Conservation (phyloP, 2,329 filamentous ascomycete species). For the Thermoascus crustaceus region DNA sequence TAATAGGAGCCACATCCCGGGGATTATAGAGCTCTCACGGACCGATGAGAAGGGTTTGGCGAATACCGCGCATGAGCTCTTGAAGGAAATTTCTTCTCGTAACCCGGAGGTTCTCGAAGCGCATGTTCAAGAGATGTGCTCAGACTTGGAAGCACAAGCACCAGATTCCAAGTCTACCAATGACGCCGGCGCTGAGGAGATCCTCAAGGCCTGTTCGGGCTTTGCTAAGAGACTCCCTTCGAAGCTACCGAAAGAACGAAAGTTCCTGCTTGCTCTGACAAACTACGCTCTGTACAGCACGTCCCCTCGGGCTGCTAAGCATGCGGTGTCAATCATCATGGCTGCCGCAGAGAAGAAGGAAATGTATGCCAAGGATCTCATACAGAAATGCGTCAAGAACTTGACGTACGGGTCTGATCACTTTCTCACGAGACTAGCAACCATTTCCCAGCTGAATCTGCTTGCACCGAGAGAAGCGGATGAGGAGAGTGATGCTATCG, state of each 20-base stretch:
- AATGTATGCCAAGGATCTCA: constrained; percentile 74
- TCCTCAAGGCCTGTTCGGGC: constrained; percentile 85
- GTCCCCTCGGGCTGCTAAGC: constrained; percentile 78
- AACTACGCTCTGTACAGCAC: constrained; percentile 75
- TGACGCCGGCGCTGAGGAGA: constrained; percentile 71
- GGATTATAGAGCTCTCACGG: constrained; percentile 80
- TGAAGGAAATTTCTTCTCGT: constrained; percentile 83
- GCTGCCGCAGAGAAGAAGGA: constrained; percentile 69
- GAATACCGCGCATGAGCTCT: constrained; percentile 72
- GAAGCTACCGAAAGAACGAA: constrained; percentile 73
- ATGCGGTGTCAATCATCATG: constrained; percentile 85
- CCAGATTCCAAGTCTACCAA: constrained; percentile 62
- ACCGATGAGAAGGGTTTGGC: constrained; percentile 74
- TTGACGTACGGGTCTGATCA: constrained; percentile 65
- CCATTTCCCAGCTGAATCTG: constrained; percentile 61
- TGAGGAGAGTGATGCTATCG: constrained; percentile 66
- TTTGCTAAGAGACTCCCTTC: constrained; percentile 80
- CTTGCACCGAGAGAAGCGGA: constrained; percentile 64
- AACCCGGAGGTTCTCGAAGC: constrained; percentile 89
- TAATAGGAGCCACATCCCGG: constrained; percentile 86
- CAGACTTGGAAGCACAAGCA: constrained; percentile 71
- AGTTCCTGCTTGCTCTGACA: constrained; percentile 71
- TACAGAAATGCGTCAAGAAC: constrained; percentile 65
- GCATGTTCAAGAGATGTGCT: constrained; percentile 85
- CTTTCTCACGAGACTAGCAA: constrained; percentile 55